phyloP scores from a whole-genome alignment of 495 filamentous ascomycete genomes.

The Aspergillus cavernicola region DNA sequence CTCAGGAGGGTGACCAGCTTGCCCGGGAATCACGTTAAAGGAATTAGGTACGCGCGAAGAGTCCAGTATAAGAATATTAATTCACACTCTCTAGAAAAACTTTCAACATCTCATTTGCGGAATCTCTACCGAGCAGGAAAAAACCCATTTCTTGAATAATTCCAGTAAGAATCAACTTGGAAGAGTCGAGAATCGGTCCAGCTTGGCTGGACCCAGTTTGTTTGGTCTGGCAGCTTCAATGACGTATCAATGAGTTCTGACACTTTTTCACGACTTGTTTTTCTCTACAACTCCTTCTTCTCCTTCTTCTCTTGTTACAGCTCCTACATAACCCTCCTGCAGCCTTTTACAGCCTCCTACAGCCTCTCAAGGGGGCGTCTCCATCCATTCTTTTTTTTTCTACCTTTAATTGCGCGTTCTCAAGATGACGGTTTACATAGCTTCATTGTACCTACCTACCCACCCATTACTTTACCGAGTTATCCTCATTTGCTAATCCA shows the following conservation, averaged over 20 bases:
- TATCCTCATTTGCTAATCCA: slow-evolving; percentile 6
- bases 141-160: not conserved
- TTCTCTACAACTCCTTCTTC: not conserved
- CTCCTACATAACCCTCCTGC: too few species aligned
- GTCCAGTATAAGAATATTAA: too few species aligned
- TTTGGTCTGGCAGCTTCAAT: slow-evolving; percentile 22
- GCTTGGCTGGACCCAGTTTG: slow-evolving; percentile 1
- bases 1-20: too few species aligned
- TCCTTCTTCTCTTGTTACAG: not conserved
- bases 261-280: not conserved
- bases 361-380: slow-evolving; percentile 19
- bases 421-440: slow-evolving; percentile 77
- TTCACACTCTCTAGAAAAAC: too few species aligned
- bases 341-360: slow-evolving; percentile 8
- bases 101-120: not conserved
- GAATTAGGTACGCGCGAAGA: too few species aligned
- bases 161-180: too few species aligned
- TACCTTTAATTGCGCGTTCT: slow-evolving; percentile 6
- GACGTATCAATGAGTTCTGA: slow-evolving; percentile 37
- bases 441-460: slow-evolving; percentile 65
- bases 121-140: not conserved
- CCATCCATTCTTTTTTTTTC: slow-evolving; percentile 19
- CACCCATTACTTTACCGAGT: not conserved
- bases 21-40: too few species aligned
- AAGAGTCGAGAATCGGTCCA: not conserved